phyloP scores from a whole-genome alignment of 2,329 filamentous ascomycete genomes.

The Colletotrichum musicola region DNA sequence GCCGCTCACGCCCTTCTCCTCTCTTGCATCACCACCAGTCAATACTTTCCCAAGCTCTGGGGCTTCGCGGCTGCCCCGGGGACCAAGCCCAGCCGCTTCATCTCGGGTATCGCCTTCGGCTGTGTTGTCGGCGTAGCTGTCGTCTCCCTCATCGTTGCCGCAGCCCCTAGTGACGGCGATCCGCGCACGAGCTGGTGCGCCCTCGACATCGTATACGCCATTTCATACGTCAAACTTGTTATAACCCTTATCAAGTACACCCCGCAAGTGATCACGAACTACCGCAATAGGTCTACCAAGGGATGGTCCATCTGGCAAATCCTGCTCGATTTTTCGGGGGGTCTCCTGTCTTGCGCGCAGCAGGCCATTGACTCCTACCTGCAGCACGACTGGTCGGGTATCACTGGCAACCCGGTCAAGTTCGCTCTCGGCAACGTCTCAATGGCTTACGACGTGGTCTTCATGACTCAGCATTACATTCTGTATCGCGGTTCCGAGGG shows the following conservation, averaged over 20 bases:
- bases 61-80: constrained; percentile 73
- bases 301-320: constrained; percentile 92
- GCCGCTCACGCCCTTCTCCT: constrained; percentile 83
- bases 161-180: constrained; percentile 50
- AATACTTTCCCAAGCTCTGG: constrained; percentile 84
- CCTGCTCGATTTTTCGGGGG: constrained; percentile 85
- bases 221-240: constrained; percentile 90
- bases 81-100: constrained; percentile 69
- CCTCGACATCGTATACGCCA: constrained; percentile 74
- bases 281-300: constrained; percentile 83
- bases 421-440: constrained; percentile 87
- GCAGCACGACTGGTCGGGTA: constrained; percentile 88
- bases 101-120: constrained; percentile 78
- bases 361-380: constrained; percentile 87
- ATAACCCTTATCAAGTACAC: constrained; percentile 94
- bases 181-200: constrained; percentile 67
- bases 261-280: constrained; percentile 87
- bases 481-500: constrained; percentile 66
- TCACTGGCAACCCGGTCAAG: constrained; percentile 93
- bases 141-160: constrained; percentile 61
- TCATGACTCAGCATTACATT: constrained; percentile 90
- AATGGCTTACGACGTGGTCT: constrained; percentile 87
- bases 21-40: constrained; percentile 79
- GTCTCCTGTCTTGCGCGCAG: constrained; percentile 84
- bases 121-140: constrained; percentile 71